Conservation (phyloP, 2,329 filamentous ascomycete genomes). For the Fusarium tanahbumbuense region DNA sequence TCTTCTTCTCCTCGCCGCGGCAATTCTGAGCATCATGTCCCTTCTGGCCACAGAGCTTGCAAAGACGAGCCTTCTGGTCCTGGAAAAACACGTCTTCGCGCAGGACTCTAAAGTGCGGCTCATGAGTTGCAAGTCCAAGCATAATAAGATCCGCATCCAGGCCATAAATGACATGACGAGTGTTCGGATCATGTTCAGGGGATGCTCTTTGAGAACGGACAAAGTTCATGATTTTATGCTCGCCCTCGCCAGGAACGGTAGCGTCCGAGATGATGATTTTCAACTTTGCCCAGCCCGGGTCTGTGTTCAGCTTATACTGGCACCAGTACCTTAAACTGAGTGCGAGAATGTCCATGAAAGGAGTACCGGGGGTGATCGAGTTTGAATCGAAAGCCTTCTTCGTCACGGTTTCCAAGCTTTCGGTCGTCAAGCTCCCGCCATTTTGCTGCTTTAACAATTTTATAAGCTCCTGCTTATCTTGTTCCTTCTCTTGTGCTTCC, state of each 20-base stretch:
- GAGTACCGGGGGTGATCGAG: constrained; percentile 93
- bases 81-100: constrained; percentile 97
- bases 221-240: constrained; percentile 99
- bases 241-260: constrained; percentile 95
- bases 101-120: constrained; percentile 94
- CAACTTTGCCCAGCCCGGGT: constrained; percentile 93
- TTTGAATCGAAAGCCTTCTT: constrained; percentile 94
- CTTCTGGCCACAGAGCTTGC: constrained; percentile 89
- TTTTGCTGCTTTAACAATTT: constrained; percentile 86
- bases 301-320: constrained; percentile 96
- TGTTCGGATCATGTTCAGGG: constrained; percentile 94
- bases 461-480: constrained; percentile 87
- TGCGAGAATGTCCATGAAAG: constrained; percentile 97
- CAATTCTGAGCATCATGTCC: constrained; percentile 92
- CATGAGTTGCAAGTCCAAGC: constrained; percentile 95
- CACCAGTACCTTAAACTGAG: constrained; percentile 94
- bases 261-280: constrained; percentile 99
- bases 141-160: constrained; percentile 99
- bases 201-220: constrained; percentile 92
- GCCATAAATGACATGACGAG: constrained; percentile 96
- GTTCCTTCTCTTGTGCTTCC: constrained; percentile 93
- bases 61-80: constrained; percentile 83
- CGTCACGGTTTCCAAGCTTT: constrained; percentile 69
- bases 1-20: constrained; percentile 80
- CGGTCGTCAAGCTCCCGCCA: constrained; percentile 70